These are phyloP conservation scores for Echinochloa phyllopogon DNA, from an alignment of 176 grass and related monocot genomes.

Conservation along the genomic window DNA sequence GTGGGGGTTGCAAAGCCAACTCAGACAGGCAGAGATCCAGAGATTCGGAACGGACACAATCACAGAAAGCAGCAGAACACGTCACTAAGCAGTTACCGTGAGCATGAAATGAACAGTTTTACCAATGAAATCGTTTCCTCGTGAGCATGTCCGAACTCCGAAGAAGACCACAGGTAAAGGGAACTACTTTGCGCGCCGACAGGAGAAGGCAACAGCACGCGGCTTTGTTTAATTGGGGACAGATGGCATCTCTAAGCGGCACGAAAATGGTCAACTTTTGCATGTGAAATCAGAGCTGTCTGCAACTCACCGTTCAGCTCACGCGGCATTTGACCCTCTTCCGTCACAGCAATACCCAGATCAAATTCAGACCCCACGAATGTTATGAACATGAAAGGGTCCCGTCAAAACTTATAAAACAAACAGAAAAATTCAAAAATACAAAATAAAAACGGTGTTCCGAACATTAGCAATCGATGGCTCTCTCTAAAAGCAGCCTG, in stretches of 20 bases:
- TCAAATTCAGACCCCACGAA: background rate
- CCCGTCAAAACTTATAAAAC: background rate
- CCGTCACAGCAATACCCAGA: background rate
- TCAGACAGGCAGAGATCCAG: background rate
- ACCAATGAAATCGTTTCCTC: background rate
- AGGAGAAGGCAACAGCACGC: conserved; percentile 10
- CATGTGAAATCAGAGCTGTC: conserved; percentile 49
- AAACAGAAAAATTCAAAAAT: background rate
- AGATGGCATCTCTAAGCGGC: conserved; percentile 43
- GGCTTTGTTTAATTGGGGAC: conserved; percentile 6
- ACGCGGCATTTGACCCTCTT: conserved; percentile 41
- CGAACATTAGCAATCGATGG: background rate
- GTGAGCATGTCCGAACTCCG: background rate
- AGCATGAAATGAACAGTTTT: background rate
- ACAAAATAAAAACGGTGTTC: too few species aligned
- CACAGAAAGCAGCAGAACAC: background rate
- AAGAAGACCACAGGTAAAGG: conserved; percentile 16
- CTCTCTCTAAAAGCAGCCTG: background rate
- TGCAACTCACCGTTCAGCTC: conserved; percentile 9
- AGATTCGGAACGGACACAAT: background rate
- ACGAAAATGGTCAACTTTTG: conserved; percentile 46
- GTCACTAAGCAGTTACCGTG: background rate
- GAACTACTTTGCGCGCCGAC: conserved; percentile 34
- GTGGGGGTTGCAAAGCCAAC: background rate
- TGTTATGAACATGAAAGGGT: background rate